phyloP scores from a whole-genome alignment of 176 grass and related monocot species.

The Carex myosuroides region DNA sequence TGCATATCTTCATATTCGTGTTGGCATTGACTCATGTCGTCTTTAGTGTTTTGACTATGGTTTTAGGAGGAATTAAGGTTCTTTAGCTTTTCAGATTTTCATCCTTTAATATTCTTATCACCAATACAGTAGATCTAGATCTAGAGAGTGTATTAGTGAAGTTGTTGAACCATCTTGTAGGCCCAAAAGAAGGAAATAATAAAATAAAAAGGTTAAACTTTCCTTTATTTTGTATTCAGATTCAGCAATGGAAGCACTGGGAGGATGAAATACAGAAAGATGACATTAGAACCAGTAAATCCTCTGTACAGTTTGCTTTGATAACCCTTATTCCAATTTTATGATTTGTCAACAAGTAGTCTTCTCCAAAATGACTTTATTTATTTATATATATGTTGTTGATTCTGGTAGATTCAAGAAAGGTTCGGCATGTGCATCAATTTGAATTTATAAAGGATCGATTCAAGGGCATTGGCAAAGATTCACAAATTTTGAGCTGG shows the following conservation, averaged over 20 bases:
- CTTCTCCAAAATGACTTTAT: neutral
- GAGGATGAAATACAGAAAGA: slow-evolving; percentile 68
- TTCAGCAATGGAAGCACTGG: slow-evolving; percentile 81
- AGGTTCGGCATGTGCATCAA: slow-evolving; percentile 31
- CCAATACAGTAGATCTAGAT: neutral
- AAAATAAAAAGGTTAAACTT: neutral
- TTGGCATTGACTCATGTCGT: slow-evolving; percentile 74
- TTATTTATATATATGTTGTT: slow-evolving; percentile 8
- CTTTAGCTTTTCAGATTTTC: neutral
- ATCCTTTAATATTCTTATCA: neutral
- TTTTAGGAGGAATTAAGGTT: slow-evolving; percentile 80
- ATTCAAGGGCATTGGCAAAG: slow-evolving; percentile 77
- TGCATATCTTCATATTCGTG: slow-evolving; percentile 97
- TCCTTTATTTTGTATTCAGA: slow-evolving; percentile 38
- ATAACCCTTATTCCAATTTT: slow-evolving; percentile 4
- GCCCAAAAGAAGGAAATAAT: slow-evolving; percentile 8
- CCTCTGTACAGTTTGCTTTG: slow-evolving; percentile 6
- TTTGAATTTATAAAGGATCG: slow-evolving; percentile 76
- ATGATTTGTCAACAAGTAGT: neutral
- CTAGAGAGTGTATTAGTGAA: neutral
- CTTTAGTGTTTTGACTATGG: slow-evolving; percentile 76
- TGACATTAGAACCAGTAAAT: slow-evolving; percentile 44
- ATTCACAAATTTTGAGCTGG: slow-evolving; percentile 78
- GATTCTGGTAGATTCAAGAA: slow-evolving; percentile 31
- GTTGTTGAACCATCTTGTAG: neutral